phyloP scores from a whole-genome alignment of 163 green algal species.

The Picocystis sp. region DNA sequence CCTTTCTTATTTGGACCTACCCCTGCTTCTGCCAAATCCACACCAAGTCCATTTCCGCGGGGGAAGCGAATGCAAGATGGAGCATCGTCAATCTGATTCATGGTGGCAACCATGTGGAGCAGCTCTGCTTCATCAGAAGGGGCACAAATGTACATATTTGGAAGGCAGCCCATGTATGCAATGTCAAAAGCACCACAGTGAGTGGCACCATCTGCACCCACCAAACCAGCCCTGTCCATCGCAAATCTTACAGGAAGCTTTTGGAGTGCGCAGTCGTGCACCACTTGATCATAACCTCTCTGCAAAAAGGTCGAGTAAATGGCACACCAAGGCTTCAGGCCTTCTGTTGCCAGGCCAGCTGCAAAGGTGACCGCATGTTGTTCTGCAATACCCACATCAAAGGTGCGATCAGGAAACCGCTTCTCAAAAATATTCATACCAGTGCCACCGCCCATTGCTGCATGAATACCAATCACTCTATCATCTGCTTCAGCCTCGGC shows the following conservation, averaged over 20 bases:
- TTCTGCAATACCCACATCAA: conserved; percentile 96
- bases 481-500: conserved; percentile 80
- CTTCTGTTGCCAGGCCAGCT: conserved; percentile 82
- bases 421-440: conserved; percentile 78
- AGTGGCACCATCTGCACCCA: conserved; percentile 94
- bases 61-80: conserved; percentile 91
- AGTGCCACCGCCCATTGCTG: conserved; percentile 97
- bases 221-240: conserved; percentile 92
- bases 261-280: conserved; percentile 96
- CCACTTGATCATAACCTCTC: conserved; percentile 48
- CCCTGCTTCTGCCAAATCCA: conserved; percentile 66
- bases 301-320: conserved; percentile 99
- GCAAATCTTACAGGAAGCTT: conserved; percentile 94
- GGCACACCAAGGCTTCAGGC: conserved; percentile 76
- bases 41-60: conserved; percentile 79
- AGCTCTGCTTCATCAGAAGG: conserved; percentile 92
- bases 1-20: conserved; percentile 71
- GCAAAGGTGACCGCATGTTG: conserved; percentile 98
- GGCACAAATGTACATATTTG: conserved; percentile 88
- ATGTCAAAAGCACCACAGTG: conserved; percentile 93
- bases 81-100: conserved; percentile 71
- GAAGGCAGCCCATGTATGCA: conserved; percentile 84
- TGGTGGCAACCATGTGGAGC: conserved; percentile 89
- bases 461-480: conserved; percentile 81
- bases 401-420: conserved; percentile 71